These are phyloP conservation scores for Mucor saturninus DNA, from an alignment of 371 early-diverging fungal species.

Conservation along the genomic window DNA sequence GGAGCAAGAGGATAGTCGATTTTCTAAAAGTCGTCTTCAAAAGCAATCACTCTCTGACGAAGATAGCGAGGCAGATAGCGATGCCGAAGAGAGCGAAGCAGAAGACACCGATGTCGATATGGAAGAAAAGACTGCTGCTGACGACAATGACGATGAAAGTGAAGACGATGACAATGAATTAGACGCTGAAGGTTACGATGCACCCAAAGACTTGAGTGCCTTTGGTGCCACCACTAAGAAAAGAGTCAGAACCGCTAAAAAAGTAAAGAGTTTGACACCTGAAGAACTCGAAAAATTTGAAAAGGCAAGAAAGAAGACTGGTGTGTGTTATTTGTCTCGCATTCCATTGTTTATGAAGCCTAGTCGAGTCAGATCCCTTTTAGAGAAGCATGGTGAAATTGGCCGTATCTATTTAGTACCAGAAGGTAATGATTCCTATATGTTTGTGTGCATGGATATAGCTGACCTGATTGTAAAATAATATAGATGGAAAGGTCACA, in stretches of 20 bases:
- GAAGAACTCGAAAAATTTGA: slow-evolving; percentile 76
- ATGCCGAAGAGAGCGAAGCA: slow-evolving; percentile 34
- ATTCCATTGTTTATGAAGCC: slow-evolving; percentile 94
- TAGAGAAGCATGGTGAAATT: slow-evolving; percentile 76
- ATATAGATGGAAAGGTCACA: slow-evolving; percentile 58
- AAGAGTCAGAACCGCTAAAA: slow-evolving; percentile 23
- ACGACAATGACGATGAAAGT: slow-evolving; percentile 29
- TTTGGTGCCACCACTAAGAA: slow-evolving; percentile 21
- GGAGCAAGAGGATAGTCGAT: slow-evolving; percentile 38
- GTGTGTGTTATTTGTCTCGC: slow-evolving; percentile 89
- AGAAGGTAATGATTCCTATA: slow-evolving; percentile 59
- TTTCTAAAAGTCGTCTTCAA: slow-evolving; percentile 31
- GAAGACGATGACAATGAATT: slow-evolving; percentile 16
- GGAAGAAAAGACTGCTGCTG: slow-evolving; percentile 20
- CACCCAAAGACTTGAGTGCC: slow-evolving; percentile 12
- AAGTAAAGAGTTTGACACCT: slow-evolving; percentile 69
- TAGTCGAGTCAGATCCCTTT: slow-evolving; percentile 71
- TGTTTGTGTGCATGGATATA: background rate
- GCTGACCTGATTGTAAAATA: background rate
- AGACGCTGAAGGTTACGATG: slow-evolving; percentile 23
- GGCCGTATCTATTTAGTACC: slow-evolving; percentile 88
- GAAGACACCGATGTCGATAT: slow-evolving; percentile 28
- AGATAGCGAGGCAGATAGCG: slow-evolving; percentile 34
- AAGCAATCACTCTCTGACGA: slow-evolving; percentile 31
- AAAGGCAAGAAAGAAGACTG: slow-evolving; percentile 73